Conservation (phyloP, 208 protist genomes). For the Crithidia bombi region DNA sequence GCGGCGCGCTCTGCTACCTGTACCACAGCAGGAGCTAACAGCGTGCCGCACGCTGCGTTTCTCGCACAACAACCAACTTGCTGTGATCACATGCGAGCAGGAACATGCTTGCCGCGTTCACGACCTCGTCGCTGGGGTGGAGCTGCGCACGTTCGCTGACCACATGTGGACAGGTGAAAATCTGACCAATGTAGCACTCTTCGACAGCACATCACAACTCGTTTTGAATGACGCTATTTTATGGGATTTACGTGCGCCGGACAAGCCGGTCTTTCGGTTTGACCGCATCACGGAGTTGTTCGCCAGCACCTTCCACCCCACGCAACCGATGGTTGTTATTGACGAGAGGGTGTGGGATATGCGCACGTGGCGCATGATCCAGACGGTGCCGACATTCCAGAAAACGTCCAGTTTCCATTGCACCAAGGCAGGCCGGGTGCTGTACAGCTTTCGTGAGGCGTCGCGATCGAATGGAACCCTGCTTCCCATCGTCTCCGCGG, state of each 20-base stretch:
- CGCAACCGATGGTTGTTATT: constrained; percentile 72
- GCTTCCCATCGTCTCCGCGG: constrained; percentile 68
- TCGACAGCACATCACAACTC: constrained; percentile 74
- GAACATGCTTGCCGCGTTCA: constrained; percentile 67
- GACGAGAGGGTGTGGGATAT: constrained; percentile 91
- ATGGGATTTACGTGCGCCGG: constrained; percentile 78
- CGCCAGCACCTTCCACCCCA: constrained; percentile 81
- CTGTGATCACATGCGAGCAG: constrained; percentile 68
- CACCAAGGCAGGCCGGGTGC: constrained; percentile 46
- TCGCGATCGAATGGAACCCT: constrained; percentile 38
- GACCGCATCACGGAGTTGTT: constrained; percentile 87
- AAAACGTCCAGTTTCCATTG: constrained; percentile 79
- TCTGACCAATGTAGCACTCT: constrained; percentile 72
- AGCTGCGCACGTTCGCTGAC: constrained; percentile 72
- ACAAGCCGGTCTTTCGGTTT: constrained; percentile 82
- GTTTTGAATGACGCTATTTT: constrained; percentile 86
- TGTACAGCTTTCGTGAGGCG: constrained; percentile 83
- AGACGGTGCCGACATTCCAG: constrained; percentile 73
- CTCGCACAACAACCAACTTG: constrained; percentile 63
- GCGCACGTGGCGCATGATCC: constrained; percentile 71
- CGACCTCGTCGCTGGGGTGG: constrained; percentile 62
- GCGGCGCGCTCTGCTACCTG: constrained; percentile 62
- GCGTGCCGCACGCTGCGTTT: constrained; percentile 66
- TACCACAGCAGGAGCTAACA: constrained; percentile 53
- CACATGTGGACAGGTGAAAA: constrained; percentile 76